phyloP scores from a whole-genome alignment of 2,329 filamentous ascomycete genomes.

The Macrophomina pseudophaseolina region DNA sequence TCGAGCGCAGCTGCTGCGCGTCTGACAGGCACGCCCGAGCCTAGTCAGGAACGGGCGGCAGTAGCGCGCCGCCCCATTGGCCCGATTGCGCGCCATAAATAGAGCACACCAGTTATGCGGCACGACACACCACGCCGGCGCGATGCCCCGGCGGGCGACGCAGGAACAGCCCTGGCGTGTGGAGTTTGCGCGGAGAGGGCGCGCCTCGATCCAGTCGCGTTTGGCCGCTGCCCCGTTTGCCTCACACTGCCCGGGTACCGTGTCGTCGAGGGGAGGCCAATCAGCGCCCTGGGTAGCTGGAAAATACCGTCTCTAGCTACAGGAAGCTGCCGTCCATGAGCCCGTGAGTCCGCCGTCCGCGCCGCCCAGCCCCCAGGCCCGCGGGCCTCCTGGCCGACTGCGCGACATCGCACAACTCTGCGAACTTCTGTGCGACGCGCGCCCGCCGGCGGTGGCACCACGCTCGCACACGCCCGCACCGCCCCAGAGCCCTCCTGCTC shows the following conservation, averaged over 20 bases:
- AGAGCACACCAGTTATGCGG: conserved; percentile 20
- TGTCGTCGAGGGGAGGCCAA: conserved; percentile 17
- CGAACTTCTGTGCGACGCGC: conserved; percentile 12
- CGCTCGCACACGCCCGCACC: neutral
- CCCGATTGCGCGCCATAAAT: conserved; percentile 15
- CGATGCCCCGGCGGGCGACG: conserved; percentile 15
- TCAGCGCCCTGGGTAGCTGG: conserved; percentile 11
- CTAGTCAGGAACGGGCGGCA: conserved; percentile 23
- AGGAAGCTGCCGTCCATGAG: conserved; percentile 3
- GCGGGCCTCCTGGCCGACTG: conserved; percentile 3
- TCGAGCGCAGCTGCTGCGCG: neutral
- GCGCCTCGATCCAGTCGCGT: conserved; percentile 22
- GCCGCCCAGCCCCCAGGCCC: neutral
- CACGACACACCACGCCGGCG: conserved; percentile 16
- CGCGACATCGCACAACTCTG: conserved; percentile 19
- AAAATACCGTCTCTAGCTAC: conserved; percentile 11
- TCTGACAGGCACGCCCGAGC: conserved; percentile 21
- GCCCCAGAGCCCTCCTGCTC: neutral
- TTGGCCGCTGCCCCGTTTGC: conserved; percentile 18
- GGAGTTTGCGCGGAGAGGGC: conserved; percentile 19
- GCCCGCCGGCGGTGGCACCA: neutral
- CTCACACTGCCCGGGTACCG: conserved; percentile 9
- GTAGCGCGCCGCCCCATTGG: conserved; percentile 15
- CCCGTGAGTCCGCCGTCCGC: neutral
- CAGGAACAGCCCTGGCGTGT: conserved; percentile 23